These are phyloP conservation scores for Lactarius sp. DNA, from an alignment of 768 basidiomycete species.

Conservation along the genomic window DNA sequence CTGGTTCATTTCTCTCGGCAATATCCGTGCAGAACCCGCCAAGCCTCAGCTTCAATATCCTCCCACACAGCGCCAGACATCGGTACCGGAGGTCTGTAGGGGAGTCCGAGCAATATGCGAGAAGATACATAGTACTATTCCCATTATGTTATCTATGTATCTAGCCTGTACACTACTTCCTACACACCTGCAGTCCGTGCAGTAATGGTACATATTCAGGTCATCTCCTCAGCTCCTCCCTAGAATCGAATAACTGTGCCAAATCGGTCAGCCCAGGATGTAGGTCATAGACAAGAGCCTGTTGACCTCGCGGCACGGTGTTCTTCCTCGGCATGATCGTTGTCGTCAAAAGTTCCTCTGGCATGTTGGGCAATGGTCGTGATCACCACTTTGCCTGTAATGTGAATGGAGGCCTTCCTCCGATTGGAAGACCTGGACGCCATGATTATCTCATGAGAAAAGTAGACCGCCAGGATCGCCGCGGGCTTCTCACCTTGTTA, in stretches of 20 bases:
- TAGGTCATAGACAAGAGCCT: neutral
- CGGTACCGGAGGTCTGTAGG: no score
- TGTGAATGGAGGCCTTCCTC: constrained; percentile 43
- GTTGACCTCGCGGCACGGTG: constrained; percentile 1
- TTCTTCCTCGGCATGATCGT: constrained; percentile 1
- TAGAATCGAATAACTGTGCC: neutral
- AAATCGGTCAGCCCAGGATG: neutral
- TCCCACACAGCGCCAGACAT: no score
- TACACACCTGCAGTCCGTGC: no score
- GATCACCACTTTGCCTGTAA: constrained; percentile 30
- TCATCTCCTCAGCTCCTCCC: neutral
- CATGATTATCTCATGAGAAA: neutral
- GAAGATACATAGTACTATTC: no score
- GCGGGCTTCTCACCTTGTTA: neutral
- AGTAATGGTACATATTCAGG: no score
- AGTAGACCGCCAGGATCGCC: neutral
- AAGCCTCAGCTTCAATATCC: no score
- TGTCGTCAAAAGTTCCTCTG: constrained; percentile 1
- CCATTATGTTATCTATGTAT: no score
- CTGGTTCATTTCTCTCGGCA: neutral
- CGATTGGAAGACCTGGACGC: constrained; percentile 36
- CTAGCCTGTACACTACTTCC: no score
- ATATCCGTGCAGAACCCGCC: neutral
- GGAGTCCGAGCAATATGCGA: no score
- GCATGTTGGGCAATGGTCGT: constrained; percentile 5